Evolutionary conservation across 768 basidiomycete species (phyloP).

Genomic region (Leccinum disarticulatum): DNA sequence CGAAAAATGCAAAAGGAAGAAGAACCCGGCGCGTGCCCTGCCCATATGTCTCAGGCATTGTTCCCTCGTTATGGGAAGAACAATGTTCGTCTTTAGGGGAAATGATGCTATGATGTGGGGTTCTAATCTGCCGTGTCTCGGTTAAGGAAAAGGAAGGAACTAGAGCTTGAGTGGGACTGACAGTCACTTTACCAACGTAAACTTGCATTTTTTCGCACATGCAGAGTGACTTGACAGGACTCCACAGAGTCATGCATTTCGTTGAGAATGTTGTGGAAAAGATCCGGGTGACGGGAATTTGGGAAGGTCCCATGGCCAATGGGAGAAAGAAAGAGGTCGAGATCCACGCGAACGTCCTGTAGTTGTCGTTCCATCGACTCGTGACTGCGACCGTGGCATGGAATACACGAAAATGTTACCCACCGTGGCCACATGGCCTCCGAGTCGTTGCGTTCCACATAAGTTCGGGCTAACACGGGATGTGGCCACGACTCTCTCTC

Average conservation of each 20-base stretch:
- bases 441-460: constrained; percentile 1
- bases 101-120: constrained; percentile 4
- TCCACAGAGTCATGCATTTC: constrained; percentile 12
- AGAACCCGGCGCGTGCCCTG: background rate
- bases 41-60: constrained; percentile 27
- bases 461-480: background rate
- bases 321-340: constrained; percentile 4
- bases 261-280: constrained; percentile 7
- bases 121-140: constrained; percentile 21
- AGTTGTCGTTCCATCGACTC: background rate
- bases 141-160: constrained; percentile 24
- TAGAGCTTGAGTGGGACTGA: constrained; percentile 5
- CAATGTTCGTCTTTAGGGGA: constrained; percentile 26
- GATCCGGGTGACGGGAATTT: constrained; percentile 24
- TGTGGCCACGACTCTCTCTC: constrained; percentile 2
- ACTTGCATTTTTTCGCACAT: constrained; percentile 18
- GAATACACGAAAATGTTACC: background rate
- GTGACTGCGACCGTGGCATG: background rate
- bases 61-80: constrained; percentile 33
- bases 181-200: constrained; percentile 23
- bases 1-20: constrained; percentile 4
- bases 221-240: constrained; percentile 2
- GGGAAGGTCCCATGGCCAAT: constrained; percentile 24
- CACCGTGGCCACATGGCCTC: constrained; percentile 6
- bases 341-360: too few species aligned